Evolutionary conservation across 2,329 filamentous ascomycete species (phyloP).

Genomic region (Alternaria brassicae): DNA sequence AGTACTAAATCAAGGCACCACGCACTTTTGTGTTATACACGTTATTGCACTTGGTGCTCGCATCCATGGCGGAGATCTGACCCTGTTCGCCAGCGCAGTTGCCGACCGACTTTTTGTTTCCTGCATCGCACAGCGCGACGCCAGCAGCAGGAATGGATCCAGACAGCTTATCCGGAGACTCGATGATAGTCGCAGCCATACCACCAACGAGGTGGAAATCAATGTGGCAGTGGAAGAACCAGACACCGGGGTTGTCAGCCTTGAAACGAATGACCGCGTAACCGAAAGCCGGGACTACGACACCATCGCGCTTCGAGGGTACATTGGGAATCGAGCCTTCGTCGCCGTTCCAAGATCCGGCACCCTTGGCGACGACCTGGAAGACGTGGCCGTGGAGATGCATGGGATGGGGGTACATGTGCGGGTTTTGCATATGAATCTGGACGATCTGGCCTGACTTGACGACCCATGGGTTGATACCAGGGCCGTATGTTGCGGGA

Average conservation of each 20-base stretch:
- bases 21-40: constrained; percentile 32
- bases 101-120: constrained; percentile 16
- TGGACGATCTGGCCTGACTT: constrained; percentile 49
- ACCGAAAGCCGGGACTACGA: constrained; percentile 36
- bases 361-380: constrained; percentile 56
- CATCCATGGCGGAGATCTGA: constrained; percentile 23
- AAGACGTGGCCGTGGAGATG: constrained; percentile 62
- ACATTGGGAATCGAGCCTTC: constrained; percentile 19
- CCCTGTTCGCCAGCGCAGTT: constrained; percentile 32
- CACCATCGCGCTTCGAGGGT: constrained; percentile 39
- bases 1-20: neutral
- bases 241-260: constrained; percentile 60
- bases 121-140: constrained; percentile 19
- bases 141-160: constrained; percentile 23
- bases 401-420: constrained; percentile 44
- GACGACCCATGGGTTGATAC: constrained; percentile 42
- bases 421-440: constrained; percentile 46
- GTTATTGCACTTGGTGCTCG: constrained; percentile 34
- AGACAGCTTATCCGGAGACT: constrained; percentile 33
- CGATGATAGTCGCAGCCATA: constrained; percentile 38
- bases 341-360: constrained; percentile 36
- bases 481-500: constrained; percentile 43
- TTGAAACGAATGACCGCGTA: constrained; percentile 60
- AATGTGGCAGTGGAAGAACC: constrained; percentile 46
- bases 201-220: constrained; percentile 43